A percentile compares a stretch with the other conserved stretches of the same genome.
phyloP scores from a whole-genome alignment of 1,139 yeast species.

The Pichia sp. region DNA sequence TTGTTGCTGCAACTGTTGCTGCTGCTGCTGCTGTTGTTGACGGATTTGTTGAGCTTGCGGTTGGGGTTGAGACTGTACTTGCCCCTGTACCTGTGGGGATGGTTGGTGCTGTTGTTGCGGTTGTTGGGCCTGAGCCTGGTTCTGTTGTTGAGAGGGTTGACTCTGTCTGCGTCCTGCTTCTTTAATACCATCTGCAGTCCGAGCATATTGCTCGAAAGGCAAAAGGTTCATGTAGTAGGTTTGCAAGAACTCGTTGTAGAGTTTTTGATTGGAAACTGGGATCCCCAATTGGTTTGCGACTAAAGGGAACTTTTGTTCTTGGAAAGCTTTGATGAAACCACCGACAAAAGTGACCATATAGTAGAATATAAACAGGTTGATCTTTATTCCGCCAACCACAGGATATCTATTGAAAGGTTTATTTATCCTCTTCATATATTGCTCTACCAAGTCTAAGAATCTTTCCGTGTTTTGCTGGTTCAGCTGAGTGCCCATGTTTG shows the following conservation, averaged over 20 bases:
- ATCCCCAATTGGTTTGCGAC: slow-evolving; percentile 50
- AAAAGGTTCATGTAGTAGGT: slow-evolving; percentile 56
- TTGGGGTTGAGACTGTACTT: background rate
- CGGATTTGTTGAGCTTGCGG: slow-evolving; percentile 13
- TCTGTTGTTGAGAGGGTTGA: slow-evolving; percentile 17
- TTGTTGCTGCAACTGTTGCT: slow-evolving; percentile 31
- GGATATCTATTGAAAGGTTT: slow-evolving; percentile 66
- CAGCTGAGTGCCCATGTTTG: slow-evolving; percentile 34
- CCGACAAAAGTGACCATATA: slow-evolving; percentile 69
- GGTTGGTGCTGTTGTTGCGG: slow-evolving; percentile 19
- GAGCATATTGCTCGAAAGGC: slow-evolving; percentile 73
- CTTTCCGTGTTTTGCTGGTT: slow-evolving; percentile 50
- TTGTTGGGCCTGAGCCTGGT: slow-evolving; percentile 12
- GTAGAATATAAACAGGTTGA: slow-evolving; percentile 67
- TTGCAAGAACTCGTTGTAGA: slow-evolving; percentile 54
- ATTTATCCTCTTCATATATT: slow-evolving; percentile 72
- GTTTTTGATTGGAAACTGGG: slow-evolving; percentile 35
- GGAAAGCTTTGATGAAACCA: slow-evolving; percentile 57
- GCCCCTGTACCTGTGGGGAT: background rate
- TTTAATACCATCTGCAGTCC: slow-evolving; percentile 61
- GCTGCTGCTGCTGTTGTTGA: slow-evolving; percentile 22
- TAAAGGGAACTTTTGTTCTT: slow-evolving; percentile 47
- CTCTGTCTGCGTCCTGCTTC: slow-evolving; percentile 49
- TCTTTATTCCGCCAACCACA: slow-evolving; percentile 54
- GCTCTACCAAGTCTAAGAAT: slow-evolving; percentile 57